Conservation (phyloP, 2,329 filamentous ascomycete genomes). For the Talaromyces amestolkiae region DNA sequence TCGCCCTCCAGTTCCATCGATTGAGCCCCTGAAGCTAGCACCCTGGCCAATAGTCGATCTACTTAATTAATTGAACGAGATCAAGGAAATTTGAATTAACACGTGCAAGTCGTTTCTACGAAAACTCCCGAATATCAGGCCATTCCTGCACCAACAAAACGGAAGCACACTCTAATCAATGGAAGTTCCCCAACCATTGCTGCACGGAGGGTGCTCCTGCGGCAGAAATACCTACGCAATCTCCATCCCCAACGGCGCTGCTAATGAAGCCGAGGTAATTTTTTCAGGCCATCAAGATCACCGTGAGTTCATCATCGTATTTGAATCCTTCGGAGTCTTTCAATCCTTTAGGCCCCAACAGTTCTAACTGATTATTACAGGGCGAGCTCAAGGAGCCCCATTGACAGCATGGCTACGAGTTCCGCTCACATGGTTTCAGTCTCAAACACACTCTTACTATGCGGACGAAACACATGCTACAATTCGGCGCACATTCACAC, state of each 20-base stretch:
- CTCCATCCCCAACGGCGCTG: conserved; percentile 60
- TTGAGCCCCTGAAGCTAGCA: neutral
- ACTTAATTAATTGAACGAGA: neutral
- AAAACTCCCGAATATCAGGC: neutral
- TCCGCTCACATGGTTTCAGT: conserved; percentile 76
- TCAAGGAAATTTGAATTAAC: neutral
- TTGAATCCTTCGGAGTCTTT: conserved; percentile 2
- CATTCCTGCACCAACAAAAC: neutral
- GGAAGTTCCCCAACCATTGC: conserved; percentile 23
- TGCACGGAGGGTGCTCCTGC: conserved; percentile 79
- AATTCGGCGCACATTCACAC: conserved; percentile 67
- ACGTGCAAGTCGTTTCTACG: neutral
- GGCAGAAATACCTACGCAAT: conserved; percentile 81
- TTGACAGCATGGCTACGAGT: conserved; percentile 80
- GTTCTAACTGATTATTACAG: conserved; percentile 36
- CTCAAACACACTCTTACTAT: conserved; percentile 70
- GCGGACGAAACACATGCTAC: conserved; percentile 69
- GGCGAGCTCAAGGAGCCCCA: conserved; percentile 65
- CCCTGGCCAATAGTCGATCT: neutral
- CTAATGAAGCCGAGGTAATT: conserved; percentile 63
- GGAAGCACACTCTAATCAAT: neutral
- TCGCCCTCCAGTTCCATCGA: neutral
- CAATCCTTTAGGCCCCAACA: conserved; percentile 17
- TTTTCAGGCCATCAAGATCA: conserved; percentile 70
- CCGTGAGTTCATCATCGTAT: conserved; percentile 57